Percentiles rank a stretch among this genome's conserved stretches.
These are phyloP conservation scores for Elsinoe necatrix DNA, from an alignment of 2,329 filamentous ascomycete genomes.

Conservation along the genomic window DNA sequence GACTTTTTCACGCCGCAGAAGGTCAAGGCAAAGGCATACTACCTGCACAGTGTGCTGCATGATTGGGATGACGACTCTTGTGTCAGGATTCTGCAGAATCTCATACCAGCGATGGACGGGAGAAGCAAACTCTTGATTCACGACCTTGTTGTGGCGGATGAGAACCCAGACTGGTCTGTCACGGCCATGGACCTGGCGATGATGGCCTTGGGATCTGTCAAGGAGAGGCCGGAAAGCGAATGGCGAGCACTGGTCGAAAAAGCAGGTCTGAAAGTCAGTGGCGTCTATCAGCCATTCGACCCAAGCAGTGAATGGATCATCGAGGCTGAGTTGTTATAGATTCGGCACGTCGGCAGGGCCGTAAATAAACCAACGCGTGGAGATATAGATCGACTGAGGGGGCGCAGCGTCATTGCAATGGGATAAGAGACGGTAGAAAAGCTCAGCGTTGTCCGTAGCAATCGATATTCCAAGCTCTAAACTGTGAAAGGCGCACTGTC, in stretches of 20 bases:
- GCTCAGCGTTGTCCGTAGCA: neutral
- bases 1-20: conserved; percentile 29
- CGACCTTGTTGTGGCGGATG: conserved; percentile 23
- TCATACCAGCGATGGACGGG: conserved; percentile 22
- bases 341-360: neutral
- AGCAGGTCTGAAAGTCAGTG: conserved; percentile 8
- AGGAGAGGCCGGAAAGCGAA: conserved; percentile 12
- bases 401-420: neutral
- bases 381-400: neutral
- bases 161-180: neutral
- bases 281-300: conserved; percentile 2
- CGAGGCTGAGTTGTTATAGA: neutral
- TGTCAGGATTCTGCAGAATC: conserved; percentile 18
- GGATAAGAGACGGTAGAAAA: neutral
- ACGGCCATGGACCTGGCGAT: conserved; percentile 12
- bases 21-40: conserved; percentile 23
- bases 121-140: conserved; percentile 23
- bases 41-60: conserved; percentile 23
- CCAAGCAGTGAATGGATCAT: conserved; percentile 13
- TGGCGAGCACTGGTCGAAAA: neutral
- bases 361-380: conserved; percentile 3
- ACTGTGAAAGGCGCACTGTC: neutral
- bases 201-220: conserved; percentile 12
- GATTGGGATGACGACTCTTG: conserved; percentile 22
- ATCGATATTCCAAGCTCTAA: neutral